Evolutionary conservation across 768 basidiomycete species (phyloP).

Genomic region (Pleurotus pulmonarius): DNA sequence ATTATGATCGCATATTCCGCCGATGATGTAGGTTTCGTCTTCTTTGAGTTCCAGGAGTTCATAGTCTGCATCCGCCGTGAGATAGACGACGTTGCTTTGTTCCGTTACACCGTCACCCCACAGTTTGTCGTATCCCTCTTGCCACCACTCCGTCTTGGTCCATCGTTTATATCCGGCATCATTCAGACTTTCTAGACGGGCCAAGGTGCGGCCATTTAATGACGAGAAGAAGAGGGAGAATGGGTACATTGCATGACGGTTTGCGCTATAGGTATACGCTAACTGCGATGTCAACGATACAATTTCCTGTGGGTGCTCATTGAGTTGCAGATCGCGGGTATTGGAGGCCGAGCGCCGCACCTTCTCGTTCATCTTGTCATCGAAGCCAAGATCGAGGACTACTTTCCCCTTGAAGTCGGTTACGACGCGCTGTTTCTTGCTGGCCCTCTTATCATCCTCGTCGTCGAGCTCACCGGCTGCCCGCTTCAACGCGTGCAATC

Average conservation of each 20-base stretch:
- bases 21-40: slow-evolving; percentile 90
- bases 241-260: slow-evolving; percentile 66
- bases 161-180: slow-evolving; percentile 76
- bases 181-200: slow-evolving; percentile 60
- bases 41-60: slow-evolving; percentile 81
- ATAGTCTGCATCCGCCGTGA: slow-evolving; percentile 90
- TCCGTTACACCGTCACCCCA: slow-evolving; percentile 40
- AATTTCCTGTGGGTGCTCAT: slow-evolving; percentile 62
- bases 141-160: slow-evolving; percentile 82
- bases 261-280: slow-evolving; percentile 87
- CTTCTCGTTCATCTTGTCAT: slow-evolving; percentile 90
- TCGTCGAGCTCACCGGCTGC: slow-evolving; percentile 60
- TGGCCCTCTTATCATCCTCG: slow-evolving; percentile 22
- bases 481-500: slow-evolving; percentile 51
- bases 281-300: slow-evolving; percentile 86
- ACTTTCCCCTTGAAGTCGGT: slow-evolving; percentile 49
- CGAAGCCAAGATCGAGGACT: slow-evolving; percentile 88
- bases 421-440: slow-evolving; percentile 18
- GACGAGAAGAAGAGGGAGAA: slow-evolving; percentile 81
- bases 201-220: slow-evolving; percentile 65
- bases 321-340: slow-evolving; percentile 1
- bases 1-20: slow-evolving; percentile 94
- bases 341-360: slow-evolving; percentile 33
- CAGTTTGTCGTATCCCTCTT: slow-evolving; percentile 64
- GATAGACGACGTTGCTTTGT: slow-evolving; percentile 71